Evolutionary conservation across 2,329 filamentous ascomycete species (phyloP), one percentile per base, ranked within the genome.

Genomic region (Teratosphaeria zuluensis): DNA sequence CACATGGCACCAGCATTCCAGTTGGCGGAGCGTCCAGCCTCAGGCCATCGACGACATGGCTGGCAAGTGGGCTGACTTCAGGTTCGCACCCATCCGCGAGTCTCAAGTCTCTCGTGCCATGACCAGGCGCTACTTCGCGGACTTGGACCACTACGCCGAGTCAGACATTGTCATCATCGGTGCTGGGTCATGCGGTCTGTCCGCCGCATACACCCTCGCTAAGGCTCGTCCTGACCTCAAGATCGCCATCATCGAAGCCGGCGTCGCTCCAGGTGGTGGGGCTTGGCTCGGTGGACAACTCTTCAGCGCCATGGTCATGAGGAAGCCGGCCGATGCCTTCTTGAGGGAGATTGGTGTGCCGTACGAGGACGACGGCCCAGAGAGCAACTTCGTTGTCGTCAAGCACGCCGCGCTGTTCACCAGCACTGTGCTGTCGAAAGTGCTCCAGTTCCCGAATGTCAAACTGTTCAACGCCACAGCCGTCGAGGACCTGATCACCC

Each of bases 381-480:
- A 69, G 51, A 60, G 64, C 28, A 83, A 88, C 76, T 94, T 88
- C 66, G 90, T 96, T 14, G 90, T 96, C 1, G 91, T 96, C 73
- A 95, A 94, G 84, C 91, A 96, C 75, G 91, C 92, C 35, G 89
- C 91, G 0, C 82, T 96, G 61, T 96, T 96, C 80, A 96, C 91
- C 33, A 90, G 87, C 61, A 96, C 91, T 30, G 79, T 96, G 60
- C 78, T 96, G 68, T 87, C 86, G 71, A 88, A 88, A 76, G 91
- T 96, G 9, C 79, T 96, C 56, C 76, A 82, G 60, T 89, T 95
- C 78, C 88, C 89, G 63, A 96, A 96, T 75, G 84, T 96, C 70
- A 96, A 96, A 83, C 85, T 96, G 62, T 96, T 96, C 84, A 96
- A 96, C 73, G 91, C 91, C 42, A 96, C 92, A 38, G 82, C 88